phyloP scores from a whole-genome alignment of 805 yeast genomes.

The Ogataea nitratoaversa region DNA sequence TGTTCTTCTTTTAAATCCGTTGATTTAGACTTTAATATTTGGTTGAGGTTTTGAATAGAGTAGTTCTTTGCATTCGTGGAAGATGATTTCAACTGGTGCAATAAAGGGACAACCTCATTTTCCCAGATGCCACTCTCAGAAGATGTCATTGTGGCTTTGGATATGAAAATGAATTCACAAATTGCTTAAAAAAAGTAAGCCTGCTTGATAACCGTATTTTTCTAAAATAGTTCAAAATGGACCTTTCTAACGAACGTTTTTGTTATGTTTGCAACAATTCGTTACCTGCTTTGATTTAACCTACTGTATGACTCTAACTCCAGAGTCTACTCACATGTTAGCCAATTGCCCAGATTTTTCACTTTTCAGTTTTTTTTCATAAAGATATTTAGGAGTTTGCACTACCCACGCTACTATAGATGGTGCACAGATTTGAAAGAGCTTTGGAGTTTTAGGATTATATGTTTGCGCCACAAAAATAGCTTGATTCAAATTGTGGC shows the following conservation, averaged over 20 bases:
- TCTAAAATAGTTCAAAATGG: no score
- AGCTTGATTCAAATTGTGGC: no score
- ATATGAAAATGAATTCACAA: neutral
- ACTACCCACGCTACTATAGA: no score
- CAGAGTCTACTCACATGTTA: no score
- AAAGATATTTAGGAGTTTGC: neutral
- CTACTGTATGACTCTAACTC: neutral
- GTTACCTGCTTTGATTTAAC: no score
- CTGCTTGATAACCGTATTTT: no score
- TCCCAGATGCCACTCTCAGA: neutral
- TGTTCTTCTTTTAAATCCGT: slow-evolving; percentile 15
- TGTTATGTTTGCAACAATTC: no score
- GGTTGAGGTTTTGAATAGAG: slow-evolving; percentile 29
- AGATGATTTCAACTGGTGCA: slow-evolving; percentile 27
- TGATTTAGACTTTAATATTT: slow-evolving; percentile 23
- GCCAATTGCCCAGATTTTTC: neutral
- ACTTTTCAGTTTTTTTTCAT: neutral
- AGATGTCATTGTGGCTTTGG: neutral
- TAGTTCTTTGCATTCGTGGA: slow-evolving; percentile 34
- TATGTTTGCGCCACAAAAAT: no score
- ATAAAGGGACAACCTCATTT: slow-evolving; percentile 13
- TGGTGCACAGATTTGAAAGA: no score
- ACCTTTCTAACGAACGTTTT: no score
- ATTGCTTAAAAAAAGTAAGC: no score
- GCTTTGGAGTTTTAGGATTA: no score